phyloP scores from a whole-genome alignment of 2,329 filamentous ascomycete genomes.

The Colletotrichum noveboracense region DNA sequence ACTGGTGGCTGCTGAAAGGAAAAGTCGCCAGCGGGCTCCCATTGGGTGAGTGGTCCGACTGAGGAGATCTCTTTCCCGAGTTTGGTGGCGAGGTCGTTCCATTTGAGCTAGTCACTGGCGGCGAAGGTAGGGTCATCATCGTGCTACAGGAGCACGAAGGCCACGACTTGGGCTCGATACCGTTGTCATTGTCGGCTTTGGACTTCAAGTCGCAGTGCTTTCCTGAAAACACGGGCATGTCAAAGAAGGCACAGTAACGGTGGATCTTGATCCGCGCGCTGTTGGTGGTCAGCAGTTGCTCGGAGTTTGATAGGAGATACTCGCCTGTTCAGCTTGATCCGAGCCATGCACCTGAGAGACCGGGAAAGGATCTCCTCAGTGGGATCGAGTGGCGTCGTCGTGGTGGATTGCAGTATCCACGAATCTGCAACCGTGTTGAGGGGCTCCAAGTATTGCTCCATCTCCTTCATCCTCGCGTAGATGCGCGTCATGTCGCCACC shows the following conservation, averaged over 20 bases:
- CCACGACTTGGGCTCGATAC: slow-evolving; percentile 35
- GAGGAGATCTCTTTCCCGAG: slow-evolving; percentile 26
- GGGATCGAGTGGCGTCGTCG: slow-evolving; percentile 39
- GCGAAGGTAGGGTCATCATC: slow-evolving; percentile 29
- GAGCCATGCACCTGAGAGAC: slow-evolving; percentile 50
- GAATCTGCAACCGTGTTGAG: slow-evolving; percentile 39
- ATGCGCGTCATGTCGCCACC: slow-evolving; percentile 43
- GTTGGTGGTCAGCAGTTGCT: not conserved
- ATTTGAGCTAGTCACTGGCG: slow-evolving; percentile 32
- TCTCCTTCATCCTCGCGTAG: slow-evolving; percentile 44
- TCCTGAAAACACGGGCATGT: slow-evolving; percentile 52
- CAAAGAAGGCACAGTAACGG: slow-evolving; percentile 56
- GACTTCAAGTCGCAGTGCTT: slow-evolving; percentile 54
- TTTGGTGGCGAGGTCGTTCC: slow-evolving; percentile 26
- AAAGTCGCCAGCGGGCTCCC: slow-evolving; percentile 28
- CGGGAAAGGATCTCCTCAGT: slow-evolving; percentile 46
- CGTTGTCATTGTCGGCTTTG: slow-evolving; percentile 27
- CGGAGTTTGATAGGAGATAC: not conserved
- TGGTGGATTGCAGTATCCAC: slow-evolving; percentile 36
- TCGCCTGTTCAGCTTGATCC: slow-evolving; percentile 56
- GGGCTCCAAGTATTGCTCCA: slow-evolving; percentile 43
- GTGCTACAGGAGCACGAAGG: slow-evolving; percentile 39
- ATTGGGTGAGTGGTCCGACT: slow-evolving; percentile 13
- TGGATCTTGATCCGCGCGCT: slow-evolving; percentile 58
- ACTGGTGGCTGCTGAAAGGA: slow-evolving; percentile 51